Conservation (phyloP, 768 basidiomycete species). For the Sporobolomyces phaffii region DNA sequence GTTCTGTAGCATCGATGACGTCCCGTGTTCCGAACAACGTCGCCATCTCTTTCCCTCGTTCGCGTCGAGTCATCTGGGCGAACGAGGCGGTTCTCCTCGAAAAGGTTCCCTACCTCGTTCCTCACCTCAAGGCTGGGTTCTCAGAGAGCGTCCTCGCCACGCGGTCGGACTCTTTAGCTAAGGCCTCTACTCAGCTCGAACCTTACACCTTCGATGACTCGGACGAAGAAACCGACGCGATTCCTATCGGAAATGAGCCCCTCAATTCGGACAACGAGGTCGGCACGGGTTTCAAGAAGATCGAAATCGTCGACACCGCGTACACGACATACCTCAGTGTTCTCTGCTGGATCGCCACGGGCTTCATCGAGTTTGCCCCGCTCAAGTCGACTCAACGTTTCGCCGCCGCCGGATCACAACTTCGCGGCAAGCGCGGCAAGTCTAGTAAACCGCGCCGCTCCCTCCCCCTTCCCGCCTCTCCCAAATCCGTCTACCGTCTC, state of each 20-base stretch:
- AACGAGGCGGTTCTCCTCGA: background rate
- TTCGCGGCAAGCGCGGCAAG: background rate
- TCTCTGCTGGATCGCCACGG: conserved; percentile 10
- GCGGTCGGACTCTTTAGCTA: background rate
- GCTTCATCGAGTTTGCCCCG: conserved; percentile 5
- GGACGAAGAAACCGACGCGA: conserved; percentile 13
- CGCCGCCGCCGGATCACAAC: background rate
- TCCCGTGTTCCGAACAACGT: background rate
- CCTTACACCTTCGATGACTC: background rate
- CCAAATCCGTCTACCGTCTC: conserved; percentile 25
- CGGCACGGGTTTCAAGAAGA: background rate
- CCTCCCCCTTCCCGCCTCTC: conserved; percentile 7
- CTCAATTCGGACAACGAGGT: background rate
- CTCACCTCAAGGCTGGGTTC: background rate
- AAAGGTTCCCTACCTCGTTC: background rate
- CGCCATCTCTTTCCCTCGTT: background rate
- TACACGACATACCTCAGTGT: conserved; percentile 12
- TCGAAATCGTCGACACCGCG: background rate
- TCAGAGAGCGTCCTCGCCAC: background rate
- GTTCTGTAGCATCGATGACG: too few relatives aligned
- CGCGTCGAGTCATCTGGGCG: background rate
- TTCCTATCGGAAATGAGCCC: too few relatives aligned
- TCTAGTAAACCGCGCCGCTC: too few relatives aligned
- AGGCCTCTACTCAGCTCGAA: background rate
- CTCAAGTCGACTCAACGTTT: background rate